A percentile compares a stretch with the other conserved stretches of the same genome.
Conservation (phyloP, 495 filamentous ascomycete genomes). For the Xylaria grammica region DNA sequence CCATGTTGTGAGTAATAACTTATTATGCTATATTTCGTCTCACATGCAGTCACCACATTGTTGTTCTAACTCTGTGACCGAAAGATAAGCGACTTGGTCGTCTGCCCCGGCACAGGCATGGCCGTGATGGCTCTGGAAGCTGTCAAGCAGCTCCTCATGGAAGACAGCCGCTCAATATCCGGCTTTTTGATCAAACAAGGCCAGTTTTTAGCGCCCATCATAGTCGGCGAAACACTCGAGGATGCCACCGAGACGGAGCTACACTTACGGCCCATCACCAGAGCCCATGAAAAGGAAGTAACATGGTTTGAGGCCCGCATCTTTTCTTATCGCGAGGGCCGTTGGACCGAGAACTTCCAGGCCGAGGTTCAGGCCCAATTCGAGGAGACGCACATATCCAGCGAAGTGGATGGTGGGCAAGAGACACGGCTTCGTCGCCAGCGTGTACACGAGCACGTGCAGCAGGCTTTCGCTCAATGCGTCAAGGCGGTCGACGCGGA, state of each 20-base stretch:
- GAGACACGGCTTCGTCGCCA: neutral
- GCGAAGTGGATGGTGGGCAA: neutral
- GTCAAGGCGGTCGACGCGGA: neutral
- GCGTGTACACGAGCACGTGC: neutral
- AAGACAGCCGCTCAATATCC: conserved; percentile 23
- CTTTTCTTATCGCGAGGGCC: neutral
- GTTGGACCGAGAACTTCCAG: neutral
- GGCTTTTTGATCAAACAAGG: conserved; percentile 44
- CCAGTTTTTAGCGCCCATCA: conserved; percentile 40
- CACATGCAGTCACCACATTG: no score
- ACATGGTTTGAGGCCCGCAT: conserved; percentile 37
- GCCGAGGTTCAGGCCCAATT: neutral
- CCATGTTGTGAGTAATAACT: conserved; percentile 38
- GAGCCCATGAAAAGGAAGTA: conserved; percentile 30
- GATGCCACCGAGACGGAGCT: conserved; percentile 37
- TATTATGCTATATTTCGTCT: no score
- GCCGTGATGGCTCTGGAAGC: conserved; percentile 60
- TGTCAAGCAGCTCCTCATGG: conserved; percentile 27
- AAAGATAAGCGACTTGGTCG: conserved; percentile 32
- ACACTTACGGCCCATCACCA: conserved; percentile 33
- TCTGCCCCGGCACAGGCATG: conserved; percentile 65
- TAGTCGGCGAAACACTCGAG: conserved; percentile 35
- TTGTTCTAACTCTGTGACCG: neutral
- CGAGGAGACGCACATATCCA: neutral
- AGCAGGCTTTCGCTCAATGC: neutral